phyloP scores from a whole-genome alignment of 208 protist species.

The Trypanosoma platydactyli region DNA sequence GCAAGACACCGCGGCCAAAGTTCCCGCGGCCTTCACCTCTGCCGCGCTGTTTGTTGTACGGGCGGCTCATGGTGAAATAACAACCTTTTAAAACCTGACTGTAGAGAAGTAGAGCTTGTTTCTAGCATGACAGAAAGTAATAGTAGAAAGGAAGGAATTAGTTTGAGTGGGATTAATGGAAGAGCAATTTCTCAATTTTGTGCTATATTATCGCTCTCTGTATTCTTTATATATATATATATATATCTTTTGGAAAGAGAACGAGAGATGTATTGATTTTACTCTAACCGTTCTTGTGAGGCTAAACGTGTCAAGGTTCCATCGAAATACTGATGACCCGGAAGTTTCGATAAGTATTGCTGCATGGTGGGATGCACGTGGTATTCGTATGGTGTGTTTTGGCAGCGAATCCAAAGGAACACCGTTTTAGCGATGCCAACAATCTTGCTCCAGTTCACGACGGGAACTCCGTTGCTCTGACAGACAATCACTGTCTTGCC shows the following conservation, averaged over 20 bases:
- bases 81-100: background rate
- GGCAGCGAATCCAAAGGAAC: conserved; percentile 63
- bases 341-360: conserved; percentile 54
- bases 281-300: conserved; percentile 13
- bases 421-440: conserved; percentile 46
- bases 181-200: too few relatives aligned
- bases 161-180: too few relatives aligned
- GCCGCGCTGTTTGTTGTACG: conserved; percentile 54
- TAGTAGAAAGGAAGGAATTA: too few relatives aligned
- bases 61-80: conserved; percentile 47
- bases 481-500: conserved; percentile 37
- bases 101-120: too few relatives aligned
- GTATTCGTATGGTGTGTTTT: conserved; percentile 55
- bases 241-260: too few relatives aligned
- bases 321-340: conserved; percentile 49
- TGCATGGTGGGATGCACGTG: conserved; percentile 39
- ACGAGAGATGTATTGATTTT: background rate
- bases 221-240: too few relatives aligned
- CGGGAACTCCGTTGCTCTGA: conserved; percentile 38
- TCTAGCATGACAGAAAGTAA: too few relatives aligned
- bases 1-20: conserved; percentile 16
- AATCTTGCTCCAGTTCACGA: conserved; percentile 68
- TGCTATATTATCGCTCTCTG: too few relatives aligned
- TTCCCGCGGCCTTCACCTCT: conserved; percentile 26
- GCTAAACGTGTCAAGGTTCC: conserved; percentile 33